Evolutionary conservation across 2,329 filamentous ascomycete genomes (phyloP).

Genomic region (Fusarium sp.): DNA sequence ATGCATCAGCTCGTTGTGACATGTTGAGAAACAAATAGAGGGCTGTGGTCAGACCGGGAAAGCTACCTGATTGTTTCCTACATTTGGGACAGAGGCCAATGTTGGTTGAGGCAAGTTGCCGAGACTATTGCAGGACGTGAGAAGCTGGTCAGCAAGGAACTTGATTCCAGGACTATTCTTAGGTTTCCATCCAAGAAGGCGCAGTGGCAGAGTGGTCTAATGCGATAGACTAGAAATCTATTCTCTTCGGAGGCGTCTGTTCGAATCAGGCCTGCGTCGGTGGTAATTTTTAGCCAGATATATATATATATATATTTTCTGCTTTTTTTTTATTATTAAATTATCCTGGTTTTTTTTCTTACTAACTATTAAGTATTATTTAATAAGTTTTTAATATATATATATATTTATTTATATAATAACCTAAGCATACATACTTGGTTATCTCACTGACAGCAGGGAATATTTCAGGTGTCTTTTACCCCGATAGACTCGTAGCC

Average conservation of each 20-base stretch:
- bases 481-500: neutral
- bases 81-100: too few species aligned
- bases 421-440: too few species aligned
- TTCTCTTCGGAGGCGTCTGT: conserved; percentile 32
- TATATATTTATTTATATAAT: too few species aligned
- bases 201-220: conserved; percentile 35
- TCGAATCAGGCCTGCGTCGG: conserved; percentile 33
- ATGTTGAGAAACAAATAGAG: neutral
- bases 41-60: too few species aligned
- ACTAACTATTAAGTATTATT: too few species aligned
- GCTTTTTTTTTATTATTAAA: neutral
- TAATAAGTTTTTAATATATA: too few species aligned
- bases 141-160: fast-evolving
- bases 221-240: conserved; percentile 35
- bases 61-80: neutral
- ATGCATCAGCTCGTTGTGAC: neutral
- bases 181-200: neutral
- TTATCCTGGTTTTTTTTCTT: too few species aligned
- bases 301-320: too few species aligned
- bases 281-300: too few species aligned
- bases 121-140: neutral
- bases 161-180: fast-evolving
- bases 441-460: neutral
- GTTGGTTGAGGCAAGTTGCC: neutral
- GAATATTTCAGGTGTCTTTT: conserved; percentile 6